Evolutionary conservation across 2,329 filamentous ascomycete genomes (phyloP), one percentile per base, ranked within the genome.

Genomic region (Fusarium anthophilum): DNA sequence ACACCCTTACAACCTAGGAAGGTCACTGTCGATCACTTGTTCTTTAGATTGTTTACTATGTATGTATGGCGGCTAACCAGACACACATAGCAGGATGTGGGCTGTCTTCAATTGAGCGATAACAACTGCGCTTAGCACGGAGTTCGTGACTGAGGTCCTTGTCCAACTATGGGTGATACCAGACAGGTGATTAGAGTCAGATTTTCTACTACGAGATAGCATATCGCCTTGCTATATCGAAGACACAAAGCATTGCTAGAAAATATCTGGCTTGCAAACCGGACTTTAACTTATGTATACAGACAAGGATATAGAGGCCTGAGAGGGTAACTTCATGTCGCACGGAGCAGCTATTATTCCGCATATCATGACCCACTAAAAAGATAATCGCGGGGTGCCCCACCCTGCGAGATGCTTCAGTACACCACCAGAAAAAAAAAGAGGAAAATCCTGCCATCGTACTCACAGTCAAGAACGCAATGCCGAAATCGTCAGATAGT

Each of bases 21-120:
- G 41, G 50, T n/a, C 18, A 39, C 20, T 70, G 59, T 44, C 53
- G 67, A 70, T 70, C 66, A 70, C 53, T 70, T 44, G 41, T 70
- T 66, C 41, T 59, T 41, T 38, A 22, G 32, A 35, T 35, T 54
- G 51, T 41, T 45, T 35, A 35, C 32, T 35, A 17, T 35, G 32
- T 13, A 32, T 13, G 30, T 37, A 48, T 62, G 24, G 39, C 32
- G 10, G 50, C 18, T 53, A 15, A 15, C 32, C n/a, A 53, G n/a
- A 37, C 50, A 37, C 8, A 37, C 50, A 37, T 22, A 15, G 9
- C 9, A 37, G 30, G 18, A 37, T 37, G 6, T 53, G 4, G 32
- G 37, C 20, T 53, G 32, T 8, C 18, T 22, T 37, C 24, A 26
- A 22, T 53, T 32, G 15, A 50, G 22, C 14, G 47, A 50, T 32